Evolutionary conservation across 257 asterid genomes (phyloP).

Genomic region (Catharanthus roseus): DNA sequence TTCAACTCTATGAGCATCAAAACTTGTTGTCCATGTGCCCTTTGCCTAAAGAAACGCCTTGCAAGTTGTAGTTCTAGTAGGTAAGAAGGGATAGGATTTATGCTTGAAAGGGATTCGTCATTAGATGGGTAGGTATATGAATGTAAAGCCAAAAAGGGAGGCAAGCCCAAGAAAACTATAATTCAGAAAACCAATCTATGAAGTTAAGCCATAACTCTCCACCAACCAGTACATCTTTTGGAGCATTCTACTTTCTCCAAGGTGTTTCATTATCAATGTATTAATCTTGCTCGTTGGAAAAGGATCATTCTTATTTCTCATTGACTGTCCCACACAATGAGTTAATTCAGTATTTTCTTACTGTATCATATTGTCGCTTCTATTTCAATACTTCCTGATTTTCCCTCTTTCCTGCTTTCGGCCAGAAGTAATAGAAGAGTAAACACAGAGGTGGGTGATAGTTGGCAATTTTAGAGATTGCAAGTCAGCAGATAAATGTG

Average conservation of each 20-base stretch:
- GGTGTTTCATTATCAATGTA: neutral
- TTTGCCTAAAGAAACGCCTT: too few relatives aligned
- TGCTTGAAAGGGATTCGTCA: too few relatives aligned
- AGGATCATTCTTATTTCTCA: neutral
- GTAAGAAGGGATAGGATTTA: too few relatives aligned
- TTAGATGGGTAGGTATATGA: too few relatives aligned
- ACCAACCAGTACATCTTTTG: neutral
- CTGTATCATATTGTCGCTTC: neutral
- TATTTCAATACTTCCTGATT: neutral
- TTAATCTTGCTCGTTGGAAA: neutral
- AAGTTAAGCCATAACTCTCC: too few relatives aligned
- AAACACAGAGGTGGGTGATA: neutral
- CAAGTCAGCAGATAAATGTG: neutral
- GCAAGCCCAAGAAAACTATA: too few relatives aligned
- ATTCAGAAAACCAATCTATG: too few relatives aligned
- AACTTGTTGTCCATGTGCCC: neutral
- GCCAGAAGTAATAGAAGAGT: neutral
- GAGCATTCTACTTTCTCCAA: neutral
- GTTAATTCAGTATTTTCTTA: neutral
- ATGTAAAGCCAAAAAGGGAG: too few relatives aligned
- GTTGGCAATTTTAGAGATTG: neutral
- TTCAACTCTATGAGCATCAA: neutral
- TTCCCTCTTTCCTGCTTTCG: neutral
- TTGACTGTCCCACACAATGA: neutral
- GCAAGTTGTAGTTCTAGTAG: too few relatives aligned